Evolutionary conservation across 2,329 filamentous ascomycete genomes (phyloP).

Genomic region (Botrytis galanthina): DNA sequence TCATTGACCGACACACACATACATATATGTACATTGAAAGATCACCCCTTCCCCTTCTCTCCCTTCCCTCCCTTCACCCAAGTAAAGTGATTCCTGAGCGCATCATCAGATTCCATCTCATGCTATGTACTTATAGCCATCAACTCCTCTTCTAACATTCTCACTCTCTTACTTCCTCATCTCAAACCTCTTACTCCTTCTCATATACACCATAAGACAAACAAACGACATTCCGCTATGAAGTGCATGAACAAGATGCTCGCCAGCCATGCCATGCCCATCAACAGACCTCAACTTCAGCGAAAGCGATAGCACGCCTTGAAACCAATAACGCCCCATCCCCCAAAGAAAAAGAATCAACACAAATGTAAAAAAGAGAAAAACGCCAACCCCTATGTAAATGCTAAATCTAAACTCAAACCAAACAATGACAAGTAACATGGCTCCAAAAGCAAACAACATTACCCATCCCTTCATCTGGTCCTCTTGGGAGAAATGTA

Average conservation of each 20-base stretch:
- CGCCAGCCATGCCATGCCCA: background rate
- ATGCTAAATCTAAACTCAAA: background rate
- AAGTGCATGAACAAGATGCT: background rate
- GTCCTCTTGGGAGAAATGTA: background rate
- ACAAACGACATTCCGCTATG: background rate
- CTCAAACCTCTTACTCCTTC: background rate
- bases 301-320: background rate
- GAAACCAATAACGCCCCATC: background rate
- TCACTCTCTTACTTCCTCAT: background rate
- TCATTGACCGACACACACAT: background rate
- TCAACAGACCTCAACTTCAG: background rate
- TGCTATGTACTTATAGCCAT: background rate
- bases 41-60: background rate
- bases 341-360: background rate
- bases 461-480: background rate
- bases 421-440: background rate
- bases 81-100: background rate
- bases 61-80: no score
- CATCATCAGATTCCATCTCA: background rate
- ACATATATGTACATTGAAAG: slow-evolving; percentile 7
- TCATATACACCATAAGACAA: background rate
- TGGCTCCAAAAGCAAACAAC: slow-evolving; percentile 1
- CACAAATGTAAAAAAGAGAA: background rate
- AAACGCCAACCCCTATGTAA: slow-evolving; percentile 16
- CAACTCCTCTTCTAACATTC: background rate